Percentiles rank a stretch among this genome's conserved stretches.
phyloP scores from a whole-genome alignment of 371 early-diverging fungal genomes.

The Sporodiniella umbellata region DNA sequence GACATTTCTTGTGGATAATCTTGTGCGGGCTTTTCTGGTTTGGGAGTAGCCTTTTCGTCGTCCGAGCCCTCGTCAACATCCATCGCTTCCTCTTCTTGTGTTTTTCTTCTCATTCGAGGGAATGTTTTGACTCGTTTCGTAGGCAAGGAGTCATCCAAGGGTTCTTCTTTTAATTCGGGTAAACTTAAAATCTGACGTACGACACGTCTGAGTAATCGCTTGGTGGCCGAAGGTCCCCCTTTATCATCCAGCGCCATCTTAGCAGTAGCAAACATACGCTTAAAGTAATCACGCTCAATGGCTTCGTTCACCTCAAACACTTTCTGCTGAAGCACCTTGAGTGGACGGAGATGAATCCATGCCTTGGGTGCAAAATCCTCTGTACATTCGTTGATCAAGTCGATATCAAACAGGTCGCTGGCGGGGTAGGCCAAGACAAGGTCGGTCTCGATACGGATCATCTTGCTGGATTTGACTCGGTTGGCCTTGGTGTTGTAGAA shows the following conservation, averaged over 20 bases:
- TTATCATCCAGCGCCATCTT: conserved; percentile 30
- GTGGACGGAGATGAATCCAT: conserved; percentile 38
- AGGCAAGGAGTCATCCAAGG: not conserved
- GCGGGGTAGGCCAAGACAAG: conserved; percentile 39
- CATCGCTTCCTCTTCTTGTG: conserved; percentile 30
- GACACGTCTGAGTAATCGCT: conserved; percentile 20
- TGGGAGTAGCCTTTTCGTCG: conserved; percentile 17
- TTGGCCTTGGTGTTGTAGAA: conserved; percentile 33
- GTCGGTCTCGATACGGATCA: conserved; percentile 34
- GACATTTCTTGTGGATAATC: conserved; percentile 14
- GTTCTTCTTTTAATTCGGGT: not conserved
- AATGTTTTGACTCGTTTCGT: not conserved
- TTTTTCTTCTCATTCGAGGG: conserved; percentile 5
- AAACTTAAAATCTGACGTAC: conserved; percentile 29
- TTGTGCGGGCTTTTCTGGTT: conserved; percentile 4
- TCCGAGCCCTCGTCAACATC: conserved; percentile 22
- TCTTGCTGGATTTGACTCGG: conserved; percentile 19
- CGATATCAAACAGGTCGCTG: conserved; percentile 37
- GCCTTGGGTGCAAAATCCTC: conserved; percentile 40
- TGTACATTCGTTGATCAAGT: conserved; percentile 38
- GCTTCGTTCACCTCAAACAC: conserved; percentile 37
- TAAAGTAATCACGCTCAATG: conserved; percentile 40
- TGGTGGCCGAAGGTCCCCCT: conserved; percentile 16
- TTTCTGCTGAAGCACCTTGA: conserved; percentile 28
- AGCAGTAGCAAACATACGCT: conserved; percentile 40